These are phyloP conservation scores for Quercus ilex DNA, from an alignment of 306 rosid genomes.

Conservation along the genomic window DNA sequence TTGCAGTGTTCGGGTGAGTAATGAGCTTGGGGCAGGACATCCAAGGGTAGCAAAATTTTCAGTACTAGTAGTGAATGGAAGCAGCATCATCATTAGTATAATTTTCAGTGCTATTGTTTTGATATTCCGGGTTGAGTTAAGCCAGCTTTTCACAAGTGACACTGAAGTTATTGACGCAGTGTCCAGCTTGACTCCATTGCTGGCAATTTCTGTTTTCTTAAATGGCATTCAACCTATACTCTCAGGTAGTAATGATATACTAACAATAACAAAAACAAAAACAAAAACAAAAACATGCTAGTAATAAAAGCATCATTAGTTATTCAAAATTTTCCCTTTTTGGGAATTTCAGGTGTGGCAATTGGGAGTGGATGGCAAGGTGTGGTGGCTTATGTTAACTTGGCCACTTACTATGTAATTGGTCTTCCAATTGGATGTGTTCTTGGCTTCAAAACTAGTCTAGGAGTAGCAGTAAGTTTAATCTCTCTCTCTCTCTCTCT, in stretches of 20 bases:
- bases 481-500: neutral
- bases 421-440: constrained; percentile 70
- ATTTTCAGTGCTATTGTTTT: constrained; percentile 40
- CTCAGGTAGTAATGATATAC: constrained; percentile 26
- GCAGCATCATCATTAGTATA: constrained; percentile 55
- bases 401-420: constrained; percentile 48
- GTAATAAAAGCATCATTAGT: neutral
- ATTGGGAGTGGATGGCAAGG: constrained; percentile 88
- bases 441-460: constrained; percentile 57
- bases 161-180: constrained; percentile 52
- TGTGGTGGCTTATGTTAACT: constrained; percentile 68
- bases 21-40: constrained; percentile 73
- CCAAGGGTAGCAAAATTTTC: constrained; percentile 63
- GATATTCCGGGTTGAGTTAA: constrained; percentile 42
- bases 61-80: constrained; percentile 58
- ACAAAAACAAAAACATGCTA: too few relatives aligned
- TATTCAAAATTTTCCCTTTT: neutral
- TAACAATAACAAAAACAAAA: neutral
- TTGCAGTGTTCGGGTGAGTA: constrained; percentile 63
- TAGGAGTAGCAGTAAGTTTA: constrained; percentile 59
- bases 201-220: constrained; percentile 63
- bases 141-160: constrained; percentile 61
- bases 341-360: constrained; percentile 53
- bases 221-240: constrained; percentile 68
- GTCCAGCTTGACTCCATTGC: constrained; percentile 52